Base-by-base conservation (phyloP, 148 eudicot species). In the Camellia lanceoleosa region DNA sequence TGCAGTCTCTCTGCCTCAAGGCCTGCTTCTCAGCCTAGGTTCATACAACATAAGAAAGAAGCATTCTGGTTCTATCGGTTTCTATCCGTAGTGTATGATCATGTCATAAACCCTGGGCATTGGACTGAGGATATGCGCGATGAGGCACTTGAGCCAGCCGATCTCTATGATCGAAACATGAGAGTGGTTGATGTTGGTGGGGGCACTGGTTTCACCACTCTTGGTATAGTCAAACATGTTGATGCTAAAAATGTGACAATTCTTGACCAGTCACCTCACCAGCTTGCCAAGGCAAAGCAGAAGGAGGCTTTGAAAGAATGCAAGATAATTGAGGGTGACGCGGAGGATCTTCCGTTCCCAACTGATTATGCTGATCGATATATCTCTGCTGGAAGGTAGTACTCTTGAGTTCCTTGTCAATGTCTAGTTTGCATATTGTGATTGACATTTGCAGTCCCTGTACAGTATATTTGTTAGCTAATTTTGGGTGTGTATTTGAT, bases 241-340 rank as follows among this genome's bases (percentile, higher is more conserved):
- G 97, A 94, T 86, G 91, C 98, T n/a, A 94, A 94, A 89, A 94
- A 94, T 83, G 97, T 94, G 16, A 94, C 97, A 0, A 94, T 92
- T 85, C 91, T 94, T 74, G 97, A 94, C 79, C 97, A 94, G 84
- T 92, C 97, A 0, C 98, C 98, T 4, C 98, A 94, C 76, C 98
- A 94, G 85, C 92, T 94, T 78, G 97, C 94, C 6, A 94, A 92
- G 84, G 98, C 97, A 0, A 94, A 87, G 87, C 70, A 77, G 56
- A 94, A 94, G 86, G 91, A 89, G 88, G 85, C 89, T 2, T 82
- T 94, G 92, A 94, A 94, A 78, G 97, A 94, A 12, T 94, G 98
- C 85, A 91, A 78, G 83, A 91, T 92, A 0, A 87, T 92, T 56
- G 91, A 91, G 77, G 97, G 97, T 49, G 98, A 94, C 82, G 97